Percentiles rank a stretch among this genome's conserved stretches.
Evolutionary conservation across 257 asterid genomes (phyloP).

Genomic region (Przewalskia tangutica): DNA sequence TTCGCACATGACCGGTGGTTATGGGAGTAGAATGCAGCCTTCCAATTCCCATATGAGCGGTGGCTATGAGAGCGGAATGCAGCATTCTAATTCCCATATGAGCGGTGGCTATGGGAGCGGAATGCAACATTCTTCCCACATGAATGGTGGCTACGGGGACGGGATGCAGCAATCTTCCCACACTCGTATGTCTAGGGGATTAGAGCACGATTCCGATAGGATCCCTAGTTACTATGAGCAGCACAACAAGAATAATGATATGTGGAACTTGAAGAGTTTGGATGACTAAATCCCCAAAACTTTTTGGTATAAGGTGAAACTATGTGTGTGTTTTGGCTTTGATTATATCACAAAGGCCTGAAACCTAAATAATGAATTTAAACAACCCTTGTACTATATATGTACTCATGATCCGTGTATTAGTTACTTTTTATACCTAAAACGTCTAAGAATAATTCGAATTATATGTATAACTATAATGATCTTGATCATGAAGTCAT

Average conservation of each 20-base stretch:
- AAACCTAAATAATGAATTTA: neutral
- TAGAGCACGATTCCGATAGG: neutral
- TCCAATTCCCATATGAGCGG: neutral
- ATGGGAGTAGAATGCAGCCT: neutral
- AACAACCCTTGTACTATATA: neutral
- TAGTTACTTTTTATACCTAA: neutral
- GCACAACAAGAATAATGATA: neutral
- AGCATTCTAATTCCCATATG: neutral
- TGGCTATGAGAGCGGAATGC: neutral
- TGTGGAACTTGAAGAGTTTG: neutral
- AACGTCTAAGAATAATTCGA: neutral
- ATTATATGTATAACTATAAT: neutral
- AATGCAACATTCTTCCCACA: neutral
- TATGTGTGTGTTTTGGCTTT: neutral
- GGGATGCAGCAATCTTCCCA: neutral
- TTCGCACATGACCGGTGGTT: neutral
- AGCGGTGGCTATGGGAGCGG: neutral
- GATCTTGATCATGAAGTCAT: neutral
- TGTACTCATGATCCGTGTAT: neutral
- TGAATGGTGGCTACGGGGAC: neutral
- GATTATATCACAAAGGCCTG: neutral
- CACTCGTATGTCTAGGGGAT: neutral
- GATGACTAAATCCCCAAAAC: neutral
- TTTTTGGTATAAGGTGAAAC: neutral
- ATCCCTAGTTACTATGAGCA: neutral